phyloP scores from a whole-genome alignment of 345 rosid species.

The Linum trigynum region DNA sequence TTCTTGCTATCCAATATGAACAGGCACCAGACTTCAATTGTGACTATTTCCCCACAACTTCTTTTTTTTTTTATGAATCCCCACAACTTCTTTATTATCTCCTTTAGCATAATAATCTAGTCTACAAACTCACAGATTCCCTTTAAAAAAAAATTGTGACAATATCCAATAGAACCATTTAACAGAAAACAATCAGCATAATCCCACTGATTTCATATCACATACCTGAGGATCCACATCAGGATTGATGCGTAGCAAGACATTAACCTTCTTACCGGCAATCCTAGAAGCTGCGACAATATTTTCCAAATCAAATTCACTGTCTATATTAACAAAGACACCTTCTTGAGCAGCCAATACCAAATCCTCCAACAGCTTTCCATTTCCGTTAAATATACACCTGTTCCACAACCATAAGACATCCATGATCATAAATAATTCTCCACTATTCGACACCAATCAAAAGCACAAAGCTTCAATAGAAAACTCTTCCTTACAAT shows the following conservation, averaged over 20 bases:
- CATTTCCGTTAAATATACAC: conserved; percentile 95
- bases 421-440: neutral
- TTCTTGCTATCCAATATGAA: too few relatives aligned
- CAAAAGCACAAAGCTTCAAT: too few relatives aligned
- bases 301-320: conserved; percentile 88
- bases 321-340: conserved; percentile 89
- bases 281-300: conserved; percentile 78
- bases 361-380: conserved; percentile 86
- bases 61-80: too few relatives aligned
- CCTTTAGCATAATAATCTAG: too few relatives aligned
- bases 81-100: neutral
- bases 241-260: conserved; percentile 90
- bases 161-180: neutral
- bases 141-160: too few relatives aligned
- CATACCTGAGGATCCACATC: conserved; percentile 98
- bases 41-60: neutral
- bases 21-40: too few relatives aligned
- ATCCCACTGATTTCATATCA: neutral
- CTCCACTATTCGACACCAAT: neutral
- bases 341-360: conserved; percentile 88
- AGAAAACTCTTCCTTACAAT: too few relatives aligned
- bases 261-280: conserved; percentile 82
- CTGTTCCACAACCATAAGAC: conserved; percentile 22
- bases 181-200: neutral
- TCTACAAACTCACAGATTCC: too few relatives aligned